Evolutionary conservation across 352 stramenopile species (phyloP), one percentile per base, ranked within the genome.

Genomic region (Phytophthora sp.): DNA sequence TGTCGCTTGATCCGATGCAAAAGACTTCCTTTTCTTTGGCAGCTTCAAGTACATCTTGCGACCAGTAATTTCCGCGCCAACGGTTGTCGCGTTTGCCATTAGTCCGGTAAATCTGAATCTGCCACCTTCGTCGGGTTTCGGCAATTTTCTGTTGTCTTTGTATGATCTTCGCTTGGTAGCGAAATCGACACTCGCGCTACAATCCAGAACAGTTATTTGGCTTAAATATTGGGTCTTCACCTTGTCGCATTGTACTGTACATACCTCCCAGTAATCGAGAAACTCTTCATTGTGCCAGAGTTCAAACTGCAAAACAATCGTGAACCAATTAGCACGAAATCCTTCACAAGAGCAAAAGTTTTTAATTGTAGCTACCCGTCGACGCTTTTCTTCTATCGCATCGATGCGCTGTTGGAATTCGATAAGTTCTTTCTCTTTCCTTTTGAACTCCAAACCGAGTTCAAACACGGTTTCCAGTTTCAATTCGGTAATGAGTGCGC

Each of bases 261-360:
- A 23, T 61, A 94, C 86, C 80, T 90, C 77, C 84, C 86, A 94
- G 38, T 86, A 92, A 47, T 91, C 81, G 15, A 92, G 35, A 57
- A 86, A 94, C 35, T 93, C 84, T 73, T 94, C 86, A n/a, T 88
- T 77, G 26, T 81, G 76, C 74, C 80, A 91, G 15, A 79, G 82
- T 63, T 86, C 74, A 66, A 92, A 82, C 86, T 94, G 62, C 18
- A 44, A 20, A 13, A 49, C 53, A 29, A 6, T 12, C 13, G 42
- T 16, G 8, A 44, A 39, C 13, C 30, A 11, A 12, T 56, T 35
- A 61, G 23, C 11, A 36, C 16, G 3, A n/a, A 29, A n/a, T 42
- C 4, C 9, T 26, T 1, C 24, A 38, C 18, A 44, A 38, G 12
- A 38, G 7, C n/a, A 1, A 4, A 26, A n/a, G 5, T 8, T 1